A percentile compares a stretch with the other conserved stretches of the same genome.
These are phyloP conservation scores for Microdochium nivale DNA, from an alignment of 2,329 filamentous ascomycete genomes.

Conservation along the genomic window DNA sequence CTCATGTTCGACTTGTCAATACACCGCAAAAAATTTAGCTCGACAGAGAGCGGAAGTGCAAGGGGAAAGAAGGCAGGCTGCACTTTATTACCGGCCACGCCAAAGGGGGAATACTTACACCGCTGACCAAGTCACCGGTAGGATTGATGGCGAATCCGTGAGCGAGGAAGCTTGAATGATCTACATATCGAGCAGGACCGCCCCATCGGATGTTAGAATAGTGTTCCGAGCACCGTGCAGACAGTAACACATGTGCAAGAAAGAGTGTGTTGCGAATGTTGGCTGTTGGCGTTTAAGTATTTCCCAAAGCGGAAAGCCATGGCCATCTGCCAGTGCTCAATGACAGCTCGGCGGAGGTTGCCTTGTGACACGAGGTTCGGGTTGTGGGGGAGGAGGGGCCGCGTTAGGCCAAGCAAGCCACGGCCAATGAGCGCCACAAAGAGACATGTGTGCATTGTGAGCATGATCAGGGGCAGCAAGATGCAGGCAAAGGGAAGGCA, in stretches of 20 bases:
- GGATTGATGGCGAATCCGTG: conserved; percentile 24
- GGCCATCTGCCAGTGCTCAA: background rate
- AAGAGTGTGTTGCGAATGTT: background rate
- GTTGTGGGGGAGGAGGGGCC: background rate
- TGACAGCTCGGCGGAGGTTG: too few species aligned
- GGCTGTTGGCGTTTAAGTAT: background rate
- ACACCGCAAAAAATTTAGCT: too few species aligned
- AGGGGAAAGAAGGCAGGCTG: too few species aligned
- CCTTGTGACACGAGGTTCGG: too few species aligned
- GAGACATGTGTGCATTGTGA: background rate
- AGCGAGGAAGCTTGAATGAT: conserved; percentile 21
- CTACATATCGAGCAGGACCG: conserved; percentile 8
- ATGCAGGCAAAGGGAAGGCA: background rate
- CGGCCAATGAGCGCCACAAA: background rate
- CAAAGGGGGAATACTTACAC: conserved; percentile 11
- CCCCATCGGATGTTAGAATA: background rate
- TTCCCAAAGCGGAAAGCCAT: background rate
- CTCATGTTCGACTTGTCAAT: background rate
- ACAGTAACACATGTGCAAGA: too few species aligned
- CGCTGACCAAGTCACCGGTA: conserved; percentile 19
- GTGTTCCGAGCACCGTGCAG: background rate
- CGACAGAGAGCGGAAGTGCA: too few species aligned
- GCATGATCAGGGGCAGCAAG: background rate
- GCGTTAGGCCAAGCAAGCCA: background rate
- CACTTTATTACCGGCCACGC: too few species aligned